Percentiles rank a stretch among this genome's conserved stretches.
Evolutionary conservation across 192 early-diverging fungal genomes (phyloP).

Genomic region (Dissophora ornata): DNA sequence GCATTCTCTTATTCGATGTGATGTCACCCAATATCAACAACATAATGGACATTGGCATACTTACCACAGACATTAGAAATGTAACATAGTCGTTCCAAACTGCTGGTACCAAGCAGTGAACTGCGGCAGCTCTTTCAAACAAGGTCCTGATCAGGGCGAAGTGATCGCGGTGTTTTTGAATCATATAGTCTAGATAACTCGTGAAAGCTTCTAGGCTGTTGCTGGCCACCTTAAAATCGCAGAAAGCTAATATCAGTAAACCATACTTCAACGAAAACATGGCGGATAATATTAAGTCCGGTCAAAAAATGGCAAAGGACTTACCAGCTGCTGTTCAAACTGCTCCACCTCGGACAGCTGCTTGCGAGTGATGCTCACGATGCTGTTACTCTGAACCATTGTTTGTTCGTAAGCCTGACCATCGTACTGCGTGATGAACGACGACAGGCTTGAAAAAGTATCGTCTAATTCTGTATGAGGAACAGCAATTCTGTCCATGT

Average conservation of each 20-base stretch:
- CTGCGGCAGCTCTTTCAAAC: conserved; percentile 73
- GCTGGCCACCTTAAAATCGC: conserved; percentile 11
- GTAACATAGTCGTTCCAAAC: conserved; percentile 79
- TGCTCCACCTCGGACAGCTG: conserved; percentile 56
- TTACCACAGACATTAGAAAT: conserved; percentile 61
- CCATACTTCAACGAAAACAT: too few species aligned
- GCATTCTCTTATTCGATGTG: too few species aligned
- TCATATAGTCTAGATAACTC: conserved; percentile 69
- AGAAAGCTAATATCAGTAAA: not conserved
- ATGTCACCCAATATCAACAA: too few species aligned
- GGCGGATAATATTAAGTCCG: too few species aligned
- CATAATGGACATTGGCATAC: too few species aligned
- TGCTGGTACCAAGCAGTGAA: conserved; percentile 67
- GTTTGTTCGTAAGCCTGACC: conserved; percentile 64
- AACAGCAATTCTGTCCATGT: conserved; percentile 20
- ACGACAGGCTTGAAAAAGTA: conserved; percentile 72
- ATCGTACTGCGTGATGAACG: conserved; percentile 68
- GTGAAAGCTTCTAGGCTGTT: conserved; percentile 60
- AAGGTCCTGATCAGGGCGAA: conserved; percentile 57
- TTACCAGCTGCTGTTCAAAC: conserved; percentile 69
- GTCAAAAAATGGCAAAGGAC: too few species aligned
- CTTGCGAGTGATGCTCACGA: conserved; percentile 56
- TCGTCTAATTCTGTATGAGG: conserved; percentile 60
- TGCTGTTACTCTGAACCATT: conserved; percentile 61
- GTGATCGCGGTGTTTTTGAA: conserved; percentile 21